Conservation (phyloP, 257 asterid genomes). For the Misopates orontium region DNA sequence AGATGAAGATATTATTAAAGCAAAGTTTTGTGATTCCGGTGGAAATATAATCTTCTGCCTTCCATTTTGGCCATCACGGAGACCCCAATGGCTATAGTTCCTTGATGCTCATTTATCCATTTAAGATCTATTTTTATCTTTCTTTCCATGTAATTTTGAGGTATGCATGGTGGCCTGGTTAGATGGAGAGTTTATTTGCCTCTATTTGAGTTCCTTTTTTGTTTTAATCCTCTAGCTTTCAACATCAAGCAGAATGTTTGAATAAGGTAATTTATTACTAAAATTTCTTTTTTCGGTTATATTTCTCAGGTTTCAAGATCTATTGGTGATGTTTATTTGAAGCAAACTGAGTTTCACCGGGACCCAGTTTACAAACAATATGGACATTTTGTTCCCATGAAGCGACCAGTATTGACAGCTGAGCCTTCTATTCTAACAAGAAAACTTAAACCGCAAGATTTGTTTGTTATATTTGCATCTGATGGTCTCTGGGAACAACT, state of each 20-base stretch:
- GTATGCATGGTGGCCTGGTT: conserved; percentile 37
- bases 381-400: conserved; percentile 67
- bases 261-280: neutral
- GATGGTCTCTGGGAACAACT: conserved; percentile 98
- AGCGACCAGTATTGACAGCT: conserved; percentile 69
- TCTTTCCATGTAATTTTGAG: conserved; percentile 38
- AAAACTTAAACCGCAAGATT: conserved; percentile 73
- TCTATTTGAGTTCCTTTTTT: neutral
- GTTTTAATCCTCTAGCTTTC: neutral
- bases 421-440: conserved; percentile 81
- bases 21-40: conserved; percentile 34
- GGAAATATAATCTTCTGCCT: no score
- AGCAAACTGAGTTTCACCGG: conserved; percentile 78
- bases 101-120: conserved; percentile 9
- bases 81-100: no score
- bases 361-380: conserved; percentile 69
- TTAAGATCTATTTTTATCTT: neutral
- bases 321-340: conserved; percentile 82
- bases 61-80: no score
- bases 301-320: conserved; percentile 87
- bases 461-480: conserved; percentile 88
- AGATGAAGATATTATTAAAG: conserved; percentile 31
- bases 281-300: neutral
- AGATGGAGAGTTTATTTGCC: conserved; percentile 24
- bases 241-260: neutral